Evolutionary conservation across 768 basidiomycete species (phyloP).

Genomic region (Boletus rubroflammeus): DNA sequence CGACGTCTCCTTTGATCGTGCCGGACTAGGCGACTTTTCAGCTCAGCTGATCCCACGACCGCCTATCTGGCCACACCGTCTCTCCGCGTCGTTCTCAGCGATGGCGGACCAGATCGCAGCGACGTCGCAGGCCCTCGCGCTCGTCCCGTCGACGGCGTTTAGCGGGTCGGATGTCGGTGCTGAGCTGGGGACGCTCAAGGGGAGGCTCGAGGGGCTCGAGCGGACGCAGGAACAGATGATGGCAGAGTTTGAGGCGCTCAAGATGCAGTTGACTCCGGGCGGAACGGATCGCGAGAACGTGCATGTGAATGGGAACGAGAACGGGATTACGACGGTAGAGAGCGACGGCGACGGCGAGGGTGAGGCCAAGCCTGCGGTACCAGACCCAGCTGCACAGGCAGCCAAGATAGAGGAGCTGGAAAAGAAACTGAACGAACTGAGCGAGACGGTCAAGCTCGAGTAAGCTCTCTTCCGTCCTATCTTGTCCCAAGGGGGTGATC

Average conservation of each 20-base stretch:
- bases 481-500: too few relatives aligned
- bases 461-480: too few relatives aligned
- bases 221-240: conserved; percentile 31
- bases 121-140: conserved; percentile 37
- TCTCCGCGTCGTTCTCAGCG: conserved; percentile 37
- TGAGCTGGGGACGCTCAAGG: conserved; percentile 18
- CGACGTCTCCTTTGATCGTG: conserved; percentile 16
- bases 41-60: neutral
- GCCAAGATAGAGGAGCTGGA: conserved; percentile 33
- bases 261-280: conserved; percentile 20
- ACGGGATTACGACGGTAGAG: neutral
- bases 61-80: conserved; percentile 31
- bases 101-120: conserved; percentile 41
- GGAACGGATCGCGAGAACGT: conserved; percentile 11
- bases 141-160: conserved; percentile 23
- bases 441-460: conserved; percentile 35
- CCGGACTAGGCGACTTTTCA: neutral
- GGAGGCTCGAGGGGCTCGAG: conserved; percentile 33
- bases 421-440: conserved; percentile 32
- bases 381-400: conserved; percentile 10
- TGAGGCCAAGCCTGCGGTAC: conserved; percentile 10
- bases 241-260: conserved; percentile 31
- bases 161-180: conserved; percentile 12
- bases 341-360: conserved; percentile 29
- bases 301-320: conserved; percentile 10